Evolutionary conservation across 83 land plant species (phyloP), one percentile per base, ranked within the genome.

Genomic region (Diphasiastrum complanatum): DNA sequence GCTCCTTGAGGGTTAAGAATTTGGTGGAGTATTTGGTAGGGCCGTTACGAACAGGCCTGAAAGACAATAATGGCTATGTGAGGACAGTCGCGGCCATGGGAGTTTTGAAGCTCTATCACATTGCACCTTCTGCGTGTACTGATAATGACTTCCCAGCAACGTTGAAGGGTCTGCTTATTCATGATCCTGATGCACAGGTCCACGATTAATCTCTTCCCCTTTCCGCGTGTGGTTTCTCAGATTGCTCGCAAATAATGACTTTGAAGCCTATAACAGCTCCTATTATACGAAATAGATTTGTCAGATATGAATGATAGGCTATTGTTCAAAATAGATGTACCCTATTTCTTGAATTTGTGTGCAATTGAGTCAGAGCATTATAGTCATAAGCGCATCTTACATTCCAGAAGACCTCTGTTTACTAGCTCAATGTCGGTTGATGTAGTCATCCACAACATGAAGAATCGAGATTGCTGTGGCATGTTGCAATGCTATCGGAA

Each of bases 21-120:
- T 65, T 95, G 50, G 97, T 95, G 47, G 99, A 95, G 72, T 89
- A 95, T 64, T 64, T 95, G 31, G 89, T 95, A n/a, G 96, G 93
- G 14, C 92, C 99, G 3, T 53, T 93, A 47, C 67, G 77, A 3
- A 37, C 69, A 0, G 96, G 96, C 4, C 75, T 95, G 51, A 81
- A 76, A 73, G 99, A 95, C 58, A 50, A 64, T 19, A 87, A 75
- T 62, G 68, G 85, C 33, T 95, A 95, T 70, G 99, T 95, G 6
- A 77, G 96, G 50, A 75, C 61, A 46, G 89, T 95, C 27, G 92
- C 99, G 1, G 92, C 86, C 34, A 72, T 81, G 56, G 99, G 97
- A 11, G 91, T 86, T 28, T 69, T 95, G 56, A 95, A 95, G 78
- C 71, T 95, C 25, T 86, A 95, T 47, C 96, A 84, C 72, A 89